These are phyloP conservation scores for Penicillium nucicola DNA, from an alignment of 495 filamentous ascomycete genomes.

Conservation along the genomic window DNA sequence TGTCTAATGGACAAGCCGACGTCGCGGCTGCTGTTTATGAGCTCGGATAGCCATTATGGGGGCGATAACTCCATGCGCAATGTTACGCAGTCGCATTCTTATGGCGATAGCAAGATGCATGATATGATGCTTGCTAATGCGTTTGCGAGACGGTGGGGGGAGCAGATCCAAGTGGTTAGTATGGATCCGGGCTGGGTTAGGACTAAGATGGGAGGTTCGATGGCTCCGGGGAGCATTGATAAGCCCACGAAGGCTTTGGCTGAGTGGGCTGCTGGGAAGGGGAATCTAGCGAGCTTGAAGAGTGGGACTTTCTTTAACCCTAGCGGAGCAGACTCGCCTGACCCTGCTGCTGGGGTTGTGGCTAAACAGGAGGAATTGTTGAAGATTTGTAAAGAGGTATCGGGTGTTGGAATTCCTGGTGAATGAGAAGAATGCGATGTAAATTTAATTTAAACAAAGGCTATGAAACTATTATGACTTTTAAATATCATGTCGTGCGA, in stretches of 20 bases:
- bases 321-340: constrained; percentile 17
- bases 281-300: constrained; percentile 17
- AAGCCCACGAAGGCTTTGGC: constrained; percentile 45
- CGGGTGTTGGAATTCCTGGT: constrained; percentile 19
- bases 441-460: no score
- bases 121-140: constrained; percentile 53
- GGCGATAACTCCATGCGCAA: constrained; percentile 44
- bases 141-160: constrained; percentile 47
- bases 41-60: constrained; percentile 46
- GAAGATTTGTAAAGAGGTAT: constrained; percentile 29
- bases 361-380: constrained; percentile 31
- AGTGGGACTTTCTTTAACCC: constrained; percentile 29
- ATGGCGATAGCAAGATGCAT: constrained; percentile 53
- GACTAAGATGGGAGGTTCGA: constrained; percentile 57
- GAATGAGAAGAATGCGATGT: neutral
- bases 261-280: constrained; percentile 40
- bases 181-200: constrained; percentile 63
- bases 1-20: constrained; percentile 51
- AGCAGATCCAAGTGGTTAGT: constrained; percentile 44
- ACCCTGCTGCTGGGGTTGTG: constrained; percentile 27
- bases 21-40: constrained; percentile 48
- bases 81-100: constrained; percentile 32
- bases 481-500: constrained; percentile 13
- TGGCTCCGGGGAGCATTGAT: constrained; percentile 44
- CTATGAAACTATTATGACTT: neutral